phyloP scores from a whole-genome alignment of 345 rosid species.

The Litchi chinensis region DNA sequence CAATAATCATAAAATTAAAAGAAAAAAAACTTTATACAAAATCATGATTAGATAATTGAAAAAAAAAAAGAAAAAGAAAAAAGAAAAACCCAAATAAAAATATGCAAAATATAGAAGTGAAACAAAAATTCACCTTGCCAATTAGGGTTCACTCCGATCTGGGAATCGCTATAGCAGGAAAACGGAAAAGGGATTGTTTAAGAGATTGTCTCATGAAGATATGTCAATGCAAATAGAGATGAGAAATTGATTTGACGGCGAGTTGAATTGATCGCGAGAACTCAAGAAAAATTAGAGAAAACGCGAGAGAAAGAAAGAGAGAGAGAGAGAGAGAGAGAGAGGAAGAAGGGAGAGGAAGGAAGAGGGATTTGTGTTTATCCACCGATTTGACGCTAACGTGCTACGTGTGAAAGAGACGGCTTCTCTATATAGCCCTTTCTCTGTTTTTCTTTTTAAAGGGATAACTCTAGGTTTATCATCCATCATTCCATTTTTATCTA shows the following conservation, averaged over 20 bases:
- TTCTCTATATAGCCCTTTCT: not conserved
- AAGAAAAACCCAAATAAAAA: not conserved
- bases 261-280: slow-evolving; percentile 18
- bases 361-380: slow-evolving; percentile 16
- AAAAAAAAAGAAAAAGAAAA: not conserved
- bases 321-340: no score
- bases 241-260: slow-evolving; percentile 5
- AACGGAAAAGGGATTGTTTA: not conserved
- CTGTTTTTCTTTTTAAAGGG: no score
- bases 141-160: slow-evolving; percentile 28
- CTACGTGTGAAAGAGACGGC: not conserved
- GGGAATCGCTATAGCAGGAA: slow-evolving; percentile 17
- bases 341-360: no score
- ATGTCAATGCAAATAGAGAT: not conserved
- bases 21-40: not conserved
- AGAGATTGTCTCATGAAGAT: not conserved
- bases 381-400: not conserved
- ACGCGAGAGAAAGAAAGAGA: not conserved
- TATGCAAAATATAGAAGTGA: not conserved
- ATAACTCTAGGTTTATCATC: no score
- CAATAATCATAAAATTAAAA: not conserved
- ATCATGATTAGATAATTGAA: not conserved
- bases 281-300: not conserved
- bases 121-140: slow-evolving; percentile 9
- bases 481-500: no score